Evolutionary conservation across 257 asterid genomes (phyloP), one percentile per base, ranked within the genome.

Genomic region (Verbena officinalis): DNA sequence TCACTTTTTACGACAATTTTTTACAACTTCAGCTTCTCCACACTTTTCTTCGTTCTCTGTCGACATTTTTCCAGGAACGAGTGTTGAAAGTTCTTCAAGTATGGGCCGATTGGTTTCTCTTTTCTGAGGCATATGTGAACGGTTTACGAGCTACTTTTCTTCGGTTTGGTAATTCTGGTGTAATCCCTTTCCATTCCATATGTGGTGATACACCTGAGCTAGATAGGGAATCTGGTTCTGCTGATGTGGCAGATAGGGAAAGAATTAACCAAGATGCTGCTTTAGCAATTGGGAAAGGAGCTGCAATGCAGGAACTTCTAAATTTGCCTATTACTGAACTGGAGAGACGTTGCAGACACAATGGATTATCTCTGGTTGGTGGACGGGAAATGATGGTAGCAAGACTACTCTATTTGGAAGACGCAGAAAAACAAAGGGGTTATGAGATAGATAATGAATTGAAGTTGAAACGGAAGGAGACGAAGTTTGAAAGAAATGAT

Each of bases 351-450:
- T 90, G 97, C 75, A 79, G 96, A 56, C 96, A 90, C 72, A 87
- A 87, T 74, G 98, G 96, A 40, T 66, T 89, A 67, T 91, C 95
- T 69, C 90, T 84, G 21, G 83, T 91, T 62, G 96, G 98, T 68
- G 96, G 98, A 39, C 74, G 95, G 76, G 95, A 89, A 75, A 89
- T 85, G 85, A 89, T 91, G 96, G 98, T 91, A 52, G 95, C 96
- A 15, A 83, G 96, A 52, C 77, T 91, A 64, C 96, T 91, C 68
- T 85, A 91, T 79, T 78, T 91, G 64, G 98, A 89, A 73, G 98
- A 89, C 72, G 96, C 96, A 0, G 98, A 91, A 76, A 91, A 85
- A 70, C 95, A 77, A 68, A 81, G 95, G 76, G 90, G 87, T 62
- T 81, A 65, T 68, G 96, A 90, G 61, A 63, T 89, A 43, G 92